A percentile compares a stretch with the other conserved stretches of the same genome.
phyloP scores from a whole-genome alignment of 345 rosid genomes.

The Salix purpurea region DNA sequence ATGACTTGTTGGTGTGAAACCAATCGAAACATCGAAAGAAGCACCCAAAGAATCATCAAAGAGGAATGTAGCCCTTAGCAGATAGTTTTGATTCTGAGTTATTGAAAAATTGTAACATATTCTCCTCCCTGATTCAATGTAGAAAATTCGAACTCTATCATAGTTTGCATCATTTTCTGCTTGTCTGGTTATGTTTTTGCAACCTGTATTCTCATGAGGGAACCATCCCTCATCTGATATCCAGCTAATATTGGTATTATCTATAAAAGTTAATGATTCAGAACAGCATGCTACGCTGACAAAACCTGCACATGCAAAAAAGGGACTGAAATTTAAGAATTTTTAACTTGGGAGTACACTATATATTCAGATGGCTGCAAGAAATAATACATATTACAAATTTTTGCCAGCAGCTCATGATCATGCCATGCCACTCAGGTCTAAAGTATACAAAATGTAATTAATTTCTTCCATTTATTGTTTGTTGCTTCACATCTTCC shows the following conservation, averaged over 20 bases:
- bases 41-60: constrained; percentile 13
- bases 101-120: constrained; percentile 45
- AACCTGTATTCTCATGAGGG: constrained; percentile 21
- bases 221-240: constrained; percentile 39
- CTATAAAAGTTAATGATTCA: constrained; percentile 17
- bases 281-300: constrained; percentile 60
- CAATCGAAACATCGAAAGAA: constrained; percentile 34
- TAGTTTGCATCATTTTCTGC: constrained; percentile 11
- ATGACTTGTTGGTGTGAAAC: constrained; percentile 29
- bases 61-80: constrained; percentile 44
- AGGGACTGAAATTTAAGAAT: no score
- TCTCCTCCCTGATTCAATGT: constrained; percentile 36
- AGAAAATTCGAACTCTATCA: constrained; percentile 34
- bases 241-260: constrained; percentile 27
- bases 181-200: constrained; percentile 22
- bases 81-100: constrained; percentile 31
- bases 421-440: neutral
- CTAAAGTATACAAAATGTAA: neutral
- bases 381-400: neutral
- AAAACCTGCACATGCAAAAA: constrained; percentile 34
- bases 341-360: neutral
- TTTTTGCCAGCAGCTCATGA: neutral
- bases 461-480: neutral
- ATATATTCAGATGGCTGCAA: neutral
- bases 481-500: neutral